Evolutionary conservation across 768 basidiomycete genomes (phyloP).

Genomic region (Strobilomyces confusus): DNA sequence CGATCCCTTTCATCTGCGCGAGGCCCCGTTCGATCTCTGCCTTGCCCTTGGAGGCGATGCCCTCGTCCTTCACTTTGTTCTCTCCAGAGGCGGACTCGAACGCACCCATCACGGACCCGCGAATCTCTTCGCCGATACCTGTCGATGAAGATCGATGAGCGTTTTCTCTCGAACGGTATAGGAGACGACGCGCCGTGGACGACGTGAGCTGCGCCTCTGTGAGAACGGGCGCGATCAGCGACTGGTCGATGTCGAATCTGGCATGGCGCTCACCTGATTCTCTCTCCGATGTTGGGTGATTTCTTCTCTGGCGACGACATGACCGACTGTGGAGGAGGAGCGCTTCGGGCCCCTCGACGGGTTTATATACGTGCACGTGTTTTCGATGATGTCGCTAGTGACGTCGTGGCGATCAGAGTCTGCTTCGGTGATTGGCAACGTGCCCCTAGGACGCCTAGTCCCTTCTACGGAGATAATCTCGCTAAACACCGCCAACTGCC

Average conservation of each 20-base stretch:
- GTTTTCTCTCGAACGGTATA: background rate
- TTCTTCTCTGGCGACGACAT: conserved; percentile 10
- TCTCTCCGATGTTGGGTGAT: conserved; percentile 8
- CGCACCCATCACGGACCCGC: conserved; percentile 40
- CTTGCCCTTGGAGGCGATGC: conserved; percentile 36
- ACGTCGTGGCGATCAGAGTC: conserved; percentile 18
- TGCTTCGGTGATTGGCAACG: conserved; percentile 13
- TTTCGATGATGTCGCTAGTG: conserved; percentile 13
- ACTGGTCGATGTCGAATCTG: no score
- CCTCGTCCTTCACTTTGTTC: conserved; percentile 31
- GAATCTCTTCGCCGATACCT: conserved; percentile 44
- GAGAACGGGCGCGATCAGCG: no score
- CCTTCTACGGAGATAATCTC: conserved; percentile 4
- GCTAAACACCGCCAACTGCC: conserved; percentile 7
- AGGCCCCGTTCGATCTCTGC: conserved; percentile 40
- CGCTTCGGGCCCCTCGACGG: background rate
- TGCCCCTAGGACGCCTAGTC: background rate
- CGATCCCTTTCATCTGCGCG: conserved; percentile 24
- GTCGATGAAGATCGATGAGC: conserved; percentile 3
- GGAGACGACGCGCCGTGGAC: conserved; percentile 31
- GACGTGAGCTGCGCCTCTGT: conserved; percentile 35
- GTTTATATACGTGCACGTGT: conserved; percentile 2
- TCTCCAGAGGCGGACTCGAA: conserved; percentile 33
- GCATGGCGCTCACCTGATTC: conserved; percentile 6
- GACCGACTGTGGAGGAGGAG: background rate